These are phyloP conservation scores for Hypoxylon crocopeplum DNA, from an alignment of 495 filamentous ascomycete genomes.

Conservation along the genomic window DNA sequence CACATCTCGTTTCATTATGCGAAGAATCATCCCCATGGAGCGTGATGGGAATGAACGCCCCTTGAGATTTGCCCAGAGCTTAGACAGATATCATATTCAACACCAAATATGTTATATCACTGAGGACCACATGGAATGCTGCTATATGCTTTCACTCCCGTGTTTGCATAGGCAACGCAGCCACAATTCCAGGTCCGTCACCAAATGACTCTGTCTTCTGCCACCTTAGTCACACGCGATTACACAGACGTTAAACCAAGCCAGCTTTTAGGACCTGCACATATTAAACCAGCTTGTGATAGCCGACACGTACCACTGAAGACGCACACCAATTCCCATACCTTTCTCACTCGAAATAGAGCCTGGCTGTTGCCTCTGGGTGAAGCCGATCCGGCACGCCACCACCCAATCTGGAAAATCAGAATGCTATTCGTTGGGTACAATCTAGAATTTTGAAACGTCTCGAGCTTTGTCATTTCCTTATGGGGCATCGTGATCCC, in stretches of 20 bases:
- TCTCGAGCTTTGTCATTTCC: constrained; percentile 35
- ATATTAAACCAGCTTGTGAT: constrained; percentile 1
- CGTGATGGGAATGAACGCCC: not conserved
- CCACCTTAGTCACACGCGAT: constrained; percentile 16
- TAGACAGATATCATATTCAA: not conserved
- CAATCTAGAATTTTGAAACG: constrained; percentile 38
- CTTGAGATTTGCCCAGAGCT: not conserved
- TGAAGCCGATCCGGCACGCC: constrained; percentile 3
- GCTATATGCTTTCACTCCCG: too few relatives aligned
- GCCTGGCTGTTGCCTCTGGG: constrained; percentile 3
- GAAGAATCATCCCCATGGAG: not conserved
- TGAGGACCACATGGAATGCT: too few relatives aligned
- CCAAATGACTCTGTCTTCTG: not conserved
- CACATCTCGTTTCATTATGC: not conserved
- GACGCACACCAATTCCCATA: constrained; percentile 8
- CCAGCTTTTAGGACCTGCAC: constrained; percentile 10
- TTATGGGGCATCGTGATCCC: constrained; percentile 11
- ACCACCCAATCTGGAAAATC: constrained; percentile 24
- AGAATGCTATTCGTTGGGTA: constrained; percentile 37
- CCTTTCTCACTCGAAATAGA: constrained; percentile 20
- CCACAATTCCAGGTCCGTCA: constrained; percentile 1
- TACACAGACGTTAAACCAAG: not conserved
- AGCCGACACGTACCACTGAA: constrained; percentile 3
- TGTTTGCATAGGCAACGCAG: constrained; percentile 3
- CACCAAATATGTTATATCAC: too few relatives aligned